A percentile compares a stretch with the other conserved stretches of the same genome.
These are phyloP conservation scores for Plenodomus biglobosus DNA, from an alignment of 2,329 filamentous ascomycete species.

Conservation along the genomic window DNA sequence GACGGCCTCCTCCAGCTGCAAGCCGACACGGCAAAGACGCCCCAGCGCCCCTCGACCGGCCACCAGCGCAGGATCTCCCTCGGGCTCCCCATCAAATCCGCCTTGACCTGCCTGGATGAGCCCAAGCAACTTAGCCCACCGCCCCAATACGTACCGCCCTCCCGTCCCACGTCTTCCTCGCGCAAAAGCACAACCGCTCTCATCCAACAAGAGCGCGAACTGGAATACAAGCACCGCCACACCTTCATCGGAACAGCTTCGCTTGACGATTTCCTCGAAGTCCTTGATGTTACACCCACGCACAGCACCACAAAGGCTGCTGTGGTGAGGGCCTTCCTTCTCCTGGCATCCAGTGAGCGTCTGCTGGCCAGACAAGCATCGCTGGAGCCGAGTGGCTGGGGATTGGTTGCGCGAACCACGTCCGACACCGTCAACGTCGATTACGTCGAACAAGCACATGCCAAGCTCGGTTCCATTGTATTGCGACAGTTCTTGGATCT, in stretches of 20 bases:
- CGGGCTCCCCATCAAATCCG: slow-evolving; percentile 20
- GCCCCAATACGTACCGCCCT: slow-evolving; percentile 8
- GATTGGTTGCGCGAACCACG: slow-evolving; percentile 28
- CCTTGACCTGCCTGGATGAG: slow-evolving; percentile 1
- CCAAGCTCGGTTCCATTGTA: slow-evolving; percentile 31
- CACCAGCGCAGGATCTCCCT: slow-evolving; percentile 27
- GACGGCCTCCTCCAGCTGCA: slow-evolving; percentile 26
- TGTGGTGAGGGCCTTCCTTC: slow-evolving; percentile 28
- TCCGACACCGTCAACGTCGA: slow-evolving; percentile 21
- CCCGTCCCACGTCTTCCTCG: slow-evolving; percentile 4
- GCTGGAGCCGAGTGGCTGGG: slow-evolving; percentile 23
- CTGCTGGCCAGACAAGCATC: slow-evolving; percentile 29
- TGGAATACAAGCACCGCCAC: slow-evolving; percentile 40
- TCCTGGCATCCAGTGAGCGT: slow-evolving; percentile 32
- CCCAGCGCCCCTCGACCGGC: slow-evolving; percentile 7
- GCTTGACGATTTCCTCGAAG: slow-evolving; percentile 32
- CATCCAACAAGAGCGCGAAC: slow-evolving; percentile 25
- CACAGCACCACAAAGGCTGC: slow-evolving; percentile 22
- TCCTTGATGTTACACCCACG: slow-evolving; percentile 24
- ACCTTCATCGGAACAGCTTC: slow-evolving; percentile 39
- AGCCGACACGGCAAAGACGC: slow-evolving; percentile 15
- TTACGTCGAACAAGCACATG: slow-evolving; percentile 26
- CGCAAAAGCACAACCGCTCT: slow-evolving; percentile 6
- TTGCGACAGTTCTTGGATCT: slow-evolving; percentile 30
- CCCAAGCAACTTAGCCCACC: slow-evolving; percentile 6